phyloP scores from a whole-genome alignment of 2,329 filamentous ascomycete genomes.

The Cercospora zeae-maydis region DNA sequence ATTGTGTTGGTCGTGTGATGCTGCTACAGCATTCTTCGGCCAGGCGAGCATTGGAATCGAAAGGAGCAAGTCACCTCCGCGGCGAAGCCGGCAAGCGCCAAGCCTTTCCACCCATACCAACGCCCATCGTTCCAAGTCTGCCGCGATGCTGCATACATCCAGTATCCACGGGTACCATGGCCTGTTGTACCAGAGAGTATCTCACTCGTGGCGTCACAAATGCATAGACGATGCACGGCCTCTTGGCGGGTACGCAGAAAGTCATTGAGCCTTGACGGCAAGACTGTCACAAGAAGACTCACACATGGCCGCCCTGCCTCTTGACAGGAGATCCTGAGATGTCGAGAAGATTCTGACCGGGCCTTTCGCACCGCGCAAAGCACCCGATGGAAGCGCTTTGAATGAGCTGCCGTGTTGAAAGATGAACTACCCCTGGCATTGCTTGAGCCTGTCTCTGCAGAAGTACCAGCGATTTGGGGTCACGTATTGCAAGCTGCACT shows the following conservation, averaged over 20 bases:
- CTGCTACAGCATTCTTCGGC: conserved; percentile 3
- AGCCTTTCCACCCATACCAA: background rate
- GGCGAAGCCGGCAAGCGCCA: conserved; percentile 4
- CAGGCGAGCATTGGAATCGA: background rate
- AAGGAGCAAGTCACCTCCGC: conserved; percentile 12
- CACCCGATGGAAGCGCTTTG: background rate
- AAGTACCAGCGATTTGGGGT: background rate
- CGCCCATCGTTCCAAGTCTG: background rate
- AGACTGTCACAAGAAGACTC: background rate
- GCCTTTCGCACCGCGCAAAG: background rate
- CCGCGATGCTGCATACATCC: background rate
- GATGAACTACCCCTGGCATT: background rate
- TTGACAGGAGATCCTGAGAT: background rate
- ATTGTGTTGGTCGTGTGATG: conserved; percentile 25
- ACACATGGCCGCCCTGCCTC: background rate
- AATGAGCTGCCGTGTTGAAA: background rate
- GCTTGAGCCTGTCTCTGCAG: background rate
- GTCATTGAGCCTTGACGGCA: too few species aligned
- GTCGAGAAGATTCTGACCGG: background rate
- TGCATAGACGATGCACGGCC: too few species aligned
- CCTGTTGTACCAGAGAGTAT: background rate
- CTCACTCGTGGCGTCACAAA: background rate
- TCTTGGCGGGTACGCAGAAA: too few species aligned
- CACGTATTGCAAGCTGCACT: too few species aligned
- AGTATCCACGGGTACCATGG: background rate